phyloP scores from a whole-genome alignment of 2,329 filamentous ascomycete genomes.

The Fusarium sp. region DNA sequence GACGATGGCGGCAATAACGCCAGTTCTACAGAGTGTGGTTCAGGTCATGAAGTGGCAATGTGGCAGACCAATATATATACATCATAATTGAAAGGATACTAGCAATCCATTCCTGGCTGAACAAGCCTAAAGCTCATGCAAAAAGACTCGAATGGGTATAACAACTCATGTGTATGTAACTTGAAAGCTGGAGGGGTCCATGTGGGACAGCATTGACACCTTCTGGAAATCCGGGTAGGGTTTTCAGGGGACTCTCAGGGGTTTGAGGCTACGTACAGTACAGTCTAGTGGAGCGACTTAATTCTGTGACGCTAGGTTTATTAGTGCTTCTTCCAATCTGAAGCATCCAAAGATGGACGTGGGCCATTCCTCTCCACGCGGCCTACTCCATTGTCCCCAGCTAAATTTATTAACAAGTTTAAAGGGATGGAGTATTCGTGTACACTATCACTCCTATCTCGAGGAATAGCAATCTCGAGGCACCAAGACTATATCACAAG shows the following conservation, averaged over 20 bases:
- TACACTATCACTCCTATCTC: neutral
- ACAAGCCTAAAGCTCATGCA: neutral
- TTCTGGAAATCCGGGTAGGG: conserved; percentile 30
- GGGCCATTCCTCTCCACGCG: conserved; percentile 27
- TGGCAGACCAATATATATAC: neutral
- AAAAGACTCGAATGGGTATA: neutral
- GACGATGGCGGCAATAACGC: neutral
- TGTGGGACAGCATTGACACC: conserved; percentile 4
- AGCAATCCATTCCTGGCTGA: neutral
- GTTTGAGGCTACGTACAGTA: neutral
- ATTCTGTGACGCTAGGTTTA: conserved; percentile 13
- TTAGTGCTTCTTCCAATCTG: conserved; percentile 20
- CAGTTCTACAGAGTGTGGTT: neutral
- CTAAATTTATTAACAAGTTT: neutral
- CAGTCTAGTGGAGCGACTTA: conserved; percentile 10
- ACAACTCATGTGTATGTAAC: neutral
- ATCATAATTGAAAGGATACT: neutral
- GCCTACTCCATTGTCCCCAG: conserved; percentile 5
- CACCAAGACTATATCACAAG: neutral
- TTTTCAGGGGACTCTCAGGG: conserved; percentile 36
- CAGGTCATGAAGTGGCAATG: neutral
- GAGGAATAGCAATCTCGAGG: neutral
- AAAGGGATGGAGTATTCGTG: neutral
- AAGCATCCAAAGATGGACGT: conserved; percentile 4
- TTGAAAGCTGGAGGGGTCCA: neutral